Conservation (phyloP, 768 basidiomycete genomes). For the Cyathus striatus region DNA sequence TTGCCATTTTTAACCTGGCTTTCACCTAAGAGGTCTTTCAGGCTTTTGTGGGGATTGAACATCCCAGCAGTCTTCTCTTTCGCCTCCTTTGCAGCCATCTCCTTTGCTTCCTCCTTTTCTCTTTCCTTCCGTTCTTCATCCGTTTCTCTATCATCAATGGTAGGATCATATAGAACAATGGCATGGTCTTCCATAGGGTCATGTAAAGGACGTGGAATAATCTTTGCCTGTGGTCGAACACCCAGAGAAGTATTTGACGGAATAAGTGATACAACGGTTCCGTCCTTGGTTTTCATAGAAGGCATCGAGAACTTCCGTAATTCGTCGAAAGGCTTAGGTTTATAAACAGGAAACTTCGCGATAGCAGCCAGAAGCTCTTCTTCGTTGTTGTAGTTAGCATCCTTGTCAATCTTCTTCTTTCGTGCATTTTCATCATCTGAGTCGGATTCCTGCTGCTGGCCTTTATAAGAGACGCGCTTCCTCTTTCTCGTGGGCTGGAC, state of each 20-base stretch:
- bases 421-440: conserved; percentile 49
- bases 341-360: conserved; percentile 74
- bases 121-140: conserved; percentile 78
- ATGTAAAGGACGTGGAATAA: conserved; percentile 89
- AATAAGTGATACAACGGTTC: conserved; percentile 49
- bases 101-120: conserved; percentile 68
- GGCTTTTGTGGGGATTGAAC: conserved; percentile 90
- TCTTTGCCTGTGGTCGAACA: conserved; percentile 70
- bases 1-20: conserved; percentile 61
- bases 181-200: conserved; percentile 98
- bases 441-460: conserved; percentile 56
- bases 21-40: conserved; percentile 74
- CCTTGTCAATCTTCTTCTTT: conserved; percentile 55
- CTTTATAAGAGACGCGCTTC: conserved; percentile 86
- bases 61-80: conserved; percentile 65
- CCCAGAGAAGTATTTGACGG: conserved; percentile 77
- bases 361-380: conserved; percentile 58
- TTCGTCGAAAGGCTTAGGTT: conserved; percentile 71
- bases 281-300: conserved; percentile 67
- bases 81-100: conserved; percentile 57
- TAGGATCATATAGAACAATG: conserved; percentile 95
- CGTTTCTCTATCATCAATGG: conserved; percentile 87
- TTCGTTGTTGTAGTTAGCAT: conserved; percentile 52
- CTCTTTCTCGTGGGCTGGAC: conserved; percentile 74
- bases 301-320: conserved; percentile 80